Base-by-base conservation (phyloP, 1,284 basidiomycete species). In the Apiotrichum gracile region DNA sequence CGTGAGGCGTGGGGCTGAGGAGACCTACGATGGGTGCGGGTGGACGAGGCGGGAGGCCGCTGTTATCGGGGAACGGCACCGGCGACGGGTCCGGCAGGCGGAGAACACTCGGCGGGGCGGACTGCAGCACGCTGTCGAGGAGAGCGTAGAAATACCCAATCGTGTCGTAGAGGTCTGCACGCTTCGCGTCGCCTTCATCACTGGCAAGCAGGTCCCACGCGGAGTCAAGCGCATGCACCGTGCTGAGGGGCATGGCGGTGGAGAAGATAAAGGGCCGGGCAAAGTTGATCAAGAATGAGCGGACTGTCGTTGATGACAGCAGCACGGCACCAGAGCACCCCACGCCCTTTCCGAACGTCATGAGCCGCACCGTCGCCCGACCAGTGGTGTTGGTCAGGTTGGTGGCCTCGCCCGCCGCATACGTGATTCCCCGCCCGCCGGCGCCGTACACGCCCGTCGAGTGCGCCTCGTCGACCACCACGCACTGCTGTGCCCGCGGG, bases 191-290 rank as follows among this genome's bases (percentile, higher is more conserved):
- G 0, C 86, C 81, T n/a, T 81, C 81, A 1, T 83, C 83, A 38
- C 86, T 78, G 56, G 82, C 78, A 3, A 96, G 78, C 66, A 90
- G 73, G 63, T 90, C 87, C 70, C 93, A 87, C 0, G 87, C 85
- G 57, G 85, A 85, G 48, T 85, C 80, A 21, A 85, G 81, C 0
- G 87, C 84, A 42, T 90, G 76, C 38, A 92, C 80, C 64, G 83
- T 90, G 17, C 85, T 80, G 59, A 84, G 82, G 52, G 85, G 83
- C 59, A 89, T 79, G 0, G 88, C 83, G 0, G 91, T 94, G 1
- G 89, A 93, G 75, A 89, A 96, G 51, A 94, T 89, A 46, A 97
- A 78, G 5, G 91, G 84, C 29, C 93, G 81, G 0, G 91, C 91
- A 75, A 96, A 97, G 71, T 97, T 97, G 68, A 96, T 78, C 21